phyloP scores from a whole-genome alignment of 257 asterid genomes.

The Schizonepeta tenuifolia region DNA sequence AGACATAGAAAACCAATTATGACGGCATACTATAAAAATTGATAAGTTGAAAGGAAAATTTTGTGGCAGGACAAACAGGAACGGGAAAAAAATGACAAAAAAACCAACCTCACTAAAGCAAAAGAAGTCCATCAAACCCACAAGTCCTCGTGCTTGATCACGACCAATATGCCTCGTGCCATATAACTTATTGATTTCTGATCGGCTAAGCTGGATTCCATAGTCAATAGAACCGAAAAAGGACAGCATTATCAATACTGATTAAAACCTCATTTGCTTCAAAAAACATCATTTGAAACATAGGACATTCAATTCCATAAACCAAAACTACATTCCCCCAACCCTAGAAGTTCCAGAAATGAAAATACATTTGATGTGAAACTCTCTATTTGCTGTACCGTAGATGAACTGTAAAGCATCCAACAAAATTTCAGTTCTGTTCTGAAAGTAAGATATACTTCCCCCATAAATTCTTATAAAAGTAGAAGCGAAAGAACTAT shows the following conservation, averaged over 20 bases:
- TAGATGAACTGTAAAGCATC: neutral
- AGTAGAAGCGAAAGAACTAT: neutral
- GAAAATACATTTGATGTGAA: neutral
- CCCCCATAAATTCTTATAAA: neutral
- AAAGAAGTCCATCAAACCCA: slow-evolving; percentile 95
- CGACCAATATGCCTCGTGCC: slow-evolving; percentile 95
- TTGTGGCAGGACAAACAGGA: slow-evolving; percentile 7
- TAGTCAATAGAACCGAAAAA: slow-evolving; percentile 15
- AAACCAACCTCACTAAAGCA: slow-evolving; percentile 95
- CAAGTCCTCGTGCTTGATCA: slow-evolving; percentile 85
- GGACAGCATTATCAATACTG: neutral
- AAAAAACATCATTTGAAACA: slow-evolving; percentile 7
- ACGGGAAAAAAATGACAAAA: slow-evolving; percentile 26
- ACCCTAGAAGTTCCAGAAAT: slow-evolving; percentile 10
- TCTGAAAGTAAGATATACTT: slow-evolving; percentile 1
- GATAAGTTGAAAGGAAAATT: slow-evolving; percentile 3
- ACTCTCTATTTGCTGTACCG: neutral
- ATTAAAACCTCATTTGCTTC: neutral
- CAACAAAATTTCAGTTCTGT: neutral
- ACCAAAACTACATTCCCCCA: slow-evolving; percentile 3
- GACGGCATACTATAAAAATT: neutral
- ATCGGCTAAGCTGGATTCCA: slow-evolving; percentile 67
- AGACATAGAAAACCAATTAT: slow-evolving; percentile 1
- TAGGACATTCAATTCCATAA: neutral
- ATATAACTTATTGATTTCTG: slow-evolving; percentile 78